Base-by-base conservation (phyloP, 345 rosid genomes). In the Excoecaria agallocha region DNA sequence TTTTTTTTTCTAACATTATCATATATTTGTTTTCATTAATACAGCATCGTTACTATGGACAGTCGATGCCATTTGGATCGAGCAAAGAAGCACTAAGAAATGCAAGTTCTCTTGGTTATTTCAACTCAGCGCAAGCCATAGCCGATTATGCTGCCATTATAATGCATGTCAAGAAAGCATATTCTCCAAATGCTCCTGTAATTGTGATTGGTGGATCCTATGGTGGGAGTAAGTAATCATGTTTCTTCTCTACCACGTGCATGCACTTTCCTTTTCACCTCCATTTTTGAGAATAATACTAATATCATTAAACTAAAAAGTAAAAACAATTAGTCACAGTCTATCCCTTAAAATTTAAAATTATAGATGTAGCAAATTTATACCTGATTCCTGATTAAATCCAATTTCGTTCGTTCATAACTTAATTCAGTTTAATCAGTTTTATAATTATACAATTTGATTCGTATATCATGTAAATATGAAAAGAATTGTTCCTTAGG, bases 31-130 rank as follows among this genome's bases (percentile, higher is more conserved):
- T 35, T 35, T 9, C 4, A 17, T 37, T 38, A 62, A 62, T 16
- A 3, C 72, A 78, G 81, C 81, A 78, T 72, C 71, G 76, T 25
- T 73, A 65, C 74, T 78, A 78, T 55, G 81, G 81, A 49, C 35
- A 68, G 37, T 73, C 81, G 24, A 48, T 73, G 8, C 81, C 81
- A 15, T 78, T 72, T 52, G 68, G 66, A 41, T 72, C 77, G 11
- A 68, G 69, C 6, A 48, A 74, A 12, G 62, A 68, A 55, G 81
- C 57, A 0, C 25, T 50, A 8, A 73, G n/a, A 52, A 78, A 73
- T 68, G 70, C 77, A 63, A 63, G 39, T 15, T 37, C 67, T 13
- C 74, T 66, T 12, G 77, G 81, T n/a, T 78, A 78, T 50, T 61
- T 78, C 70, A 78, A 55, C 52, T 78, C 81, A 13, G 77, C 77